phyloP scores from a whole-genome alignment of 768 basidiomycete species.

The Kondoa subrosea region DNA sequence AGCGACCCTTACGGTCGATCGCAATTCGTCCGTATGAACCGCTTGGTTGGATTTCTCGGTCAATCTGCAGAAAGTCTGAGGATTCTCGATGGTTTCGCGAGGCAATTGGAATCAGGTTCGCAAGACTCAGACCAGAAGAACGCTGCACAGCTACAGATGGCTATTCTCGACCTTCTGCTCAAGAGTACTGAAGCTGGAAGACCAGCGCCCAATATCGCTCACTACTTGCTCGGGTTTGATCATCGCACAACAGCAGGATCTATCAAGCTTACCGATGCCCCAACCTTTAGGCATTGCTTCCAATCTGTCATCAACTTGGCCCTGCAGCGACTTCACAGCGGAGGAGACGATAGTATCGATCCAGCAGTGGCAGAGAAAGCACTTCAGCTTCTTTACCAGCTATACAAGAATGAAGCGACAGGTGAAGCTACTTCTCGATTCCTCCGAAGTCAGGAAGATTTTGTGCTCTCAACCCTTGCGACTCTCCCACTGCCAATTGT shows the following conservation, averaged over 20 bases:
- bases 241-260: not conserved
- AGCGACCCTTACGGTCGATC: constrained; percentile 33
- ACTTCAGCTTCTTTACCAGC: constrained; percentile 64
- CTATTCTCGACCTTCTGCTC: constrained; percentile 65
- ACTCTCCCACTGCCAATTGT: constrained; percentile 51
- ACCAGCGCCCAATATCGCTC: constrained; percentile 64
- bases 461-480: constrained; percentile 70
- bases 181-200: constrained; percentile 50
- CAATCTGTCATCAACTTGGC: constrained; percentile 48
- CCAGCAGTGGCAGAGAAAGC: constrained; percentile 64
- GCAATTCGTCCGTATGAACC: constrained; percentile 39
- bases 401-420: constrained; percentile 72
- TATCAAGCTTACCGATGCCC: not conserved
- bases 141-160: constrained; percentile 37
- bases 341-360: constrained; percentile 29
- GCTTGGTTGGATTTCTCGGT: constrained; percentile 60
- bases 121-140: constrained; percentile 4
- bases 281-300: constrained; percentile 23
- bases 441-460: constrained; percentile 70
- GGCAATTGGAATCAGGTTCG: constrained; percentile 38
- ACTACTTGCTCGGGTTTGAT: constrained; percentile 57
- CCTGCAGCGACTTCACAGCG: constrained; percentile 56
- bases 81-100: constrained; percentile 61
- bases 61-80: constrained; percentile 68
- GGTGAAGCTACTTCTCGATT: constrained; percentile 68